Evolutionary conservation across 768 basidiomycete genomes (phyloP).

Genomic region (Boletus pseudo-olivaceus): DNA sequence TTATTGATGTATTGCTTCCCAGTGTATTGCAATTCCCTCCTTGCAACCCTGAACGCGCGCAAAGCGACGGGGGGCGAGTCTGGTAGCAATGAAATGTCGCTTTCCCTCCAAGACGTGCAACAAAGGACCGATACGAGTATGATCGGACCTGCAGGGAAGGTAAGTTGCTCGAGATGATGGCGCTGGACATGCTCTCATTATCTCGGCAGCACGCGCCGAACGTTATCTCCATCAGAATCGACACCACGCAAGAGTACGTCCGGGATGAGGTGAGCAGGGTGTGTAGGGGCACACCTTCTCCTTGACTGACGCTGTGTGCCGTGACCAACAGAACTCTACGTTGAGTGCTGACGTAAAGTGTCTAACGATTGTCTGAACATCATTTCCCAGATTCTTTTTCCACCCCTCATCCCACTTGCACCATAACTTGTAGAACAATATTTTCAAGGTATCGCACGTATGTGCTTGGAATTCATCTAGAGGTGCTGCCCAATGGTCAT

Average conservation of each 20-base stretch:
- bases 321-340: slow-evolving; percentile 18
- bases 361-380: slow-evolving; percentile 18
- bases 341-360: slow-evolving; percentile 15
- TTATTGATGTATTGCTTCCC: no score
- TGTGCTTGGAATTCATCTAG: no score
- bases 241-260: slow-evolving; percentile 56
- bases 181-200: no score
- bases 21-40: slow-evolving; percentile 33
- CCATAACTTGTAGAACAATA: no score
- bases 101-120: slow-evolving; percentile 29
- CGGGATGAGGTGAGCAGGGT: slow-evolving; percentile 36
- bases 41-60: slow-evolving; percentile 47
- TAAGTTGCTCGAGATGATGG: background rate
- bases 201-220: slow-evolving; percentile 32
- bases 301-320: slow-evolving; percentile 1
- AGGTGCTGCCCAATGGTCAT: no score
- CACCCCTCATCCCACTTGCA: no score
- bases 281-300: background rate
- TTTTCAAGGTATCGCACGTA: no score
- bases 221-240: slow-evolving; percentile 65
- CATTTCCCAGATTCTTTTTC: no score
- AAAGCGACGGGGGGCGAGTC: slow-evolving; percentile 40
- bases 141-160: slow-evolving; percentile 10
- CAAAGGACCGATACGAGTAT: slow-evolving; percentile 22
- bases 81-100: slow-evolving; percentile 28